Percentiles rank a stretch among this genome's conserved stretches.
Evolutionary conservation across 1,139 yeast genomes (phyloP).

Genomic region (Geotrichum cucujoidarum): DNA sequence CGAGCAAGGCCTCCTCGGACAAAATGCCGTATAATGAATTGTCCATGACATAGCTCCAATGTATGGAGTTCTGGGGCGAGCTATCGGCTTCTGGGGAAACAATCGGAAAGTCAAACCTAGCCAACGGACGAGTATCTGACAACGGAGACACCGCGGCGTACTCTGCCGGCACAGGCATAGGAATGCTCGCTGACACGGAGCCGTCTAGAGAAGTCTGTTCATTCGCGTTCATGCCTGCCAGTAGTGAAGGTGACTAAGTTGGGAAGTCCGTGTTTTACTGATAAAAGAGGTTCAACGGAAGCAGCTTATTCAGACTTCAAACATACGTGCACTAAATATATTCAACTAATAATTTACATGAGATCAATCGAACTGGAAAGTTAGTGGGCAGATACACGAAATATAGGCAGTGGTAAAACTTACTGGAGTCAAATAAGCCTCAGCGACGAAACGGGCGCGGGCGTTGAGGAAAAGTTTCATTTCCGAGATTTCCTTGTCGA

Average conservation of each 20-base stretch:
- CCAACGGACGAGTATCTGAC: neutral
- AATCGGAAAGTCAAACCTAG: neutral
- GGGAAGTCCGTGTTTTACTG: neutral
- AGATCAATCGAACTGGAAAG: slow-evolving; percentile 12
- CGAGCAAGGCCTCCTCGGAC: slow-evolving; percentile 17
- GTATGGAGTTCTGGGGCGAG: slow-evolving; percentile 8
- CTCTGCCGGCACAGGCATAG: slow-evolving; percentile 4
- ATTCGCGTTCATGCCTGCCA: neutral
- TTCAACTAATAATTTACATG: neutral
- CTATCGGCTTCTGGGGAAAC: slow-evolving; percentile 3
- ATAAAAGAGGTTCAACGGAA: neutral
- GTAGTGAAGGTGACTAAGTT: neutral
- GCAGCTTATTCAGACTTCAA: neutral
- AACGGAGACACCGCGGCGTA: neutral
- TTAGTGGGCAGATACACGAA: slow-evolving; percentile 1
- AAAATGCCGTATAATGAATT: slow-evolving; percentile 18
- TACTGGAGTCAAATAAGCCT: slow-evolving; percentile 65
- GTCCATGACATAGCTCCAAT: slow-evolving; percentile 19
- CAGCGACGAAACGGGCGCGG: slow-evolving; percentile 96
- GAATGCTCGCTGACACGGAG: slow-evolving; percentile 5
- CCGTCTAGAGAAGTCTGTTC: slow-evolving; percentile 7
- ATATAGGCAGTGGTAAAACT: neutral
- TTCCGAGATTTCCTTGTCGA: slow-evolving; percentile 96
- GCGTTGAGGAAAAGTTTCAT: slow-evolving; percentile 96
- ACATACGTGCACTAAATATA: neutral